Conservation (phyloP, 371 early-diverging fungal genomes). For the Circinella minor region DNA sequence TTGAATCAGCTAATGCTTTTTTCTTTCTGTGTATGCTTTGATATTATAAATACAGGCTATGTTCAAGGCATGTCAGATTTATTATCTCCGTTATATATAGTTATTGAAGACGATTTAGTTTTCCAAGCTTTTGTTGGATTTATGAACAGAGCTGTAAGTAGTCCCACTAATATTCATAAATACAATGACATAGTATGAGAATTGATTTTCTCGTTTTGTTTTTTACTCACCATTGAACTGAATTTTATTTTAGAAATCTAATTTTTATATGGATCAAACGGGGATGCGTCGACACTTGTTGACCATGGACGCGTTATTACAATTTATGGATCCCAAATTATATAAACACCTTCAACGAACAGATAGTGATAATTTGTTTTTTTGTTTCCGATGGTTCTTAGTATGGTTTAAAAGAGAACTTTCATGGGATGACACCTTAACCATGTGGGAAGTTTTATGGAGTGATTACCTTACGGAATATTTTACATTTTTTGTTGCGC, state of each 20-base stretch:
- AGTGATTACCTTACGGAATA: constrained; percentile 80
- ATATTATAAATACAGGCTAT: constrained; percentile 63
- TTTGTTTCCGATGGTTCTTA: constrained; percentile 94
- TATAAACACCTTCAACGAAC: constrained; percentile 78
- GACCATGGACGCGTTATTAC: constrained; percentile 75
- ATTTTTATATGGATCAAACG: constrained; percentile 84
- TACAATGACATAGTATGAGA: neutral
- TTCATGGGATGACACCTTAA: constrained; percentile 76
- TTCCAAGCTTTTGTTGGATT: constrained; percentile 90
- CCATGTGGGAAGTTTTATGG: constrained; percentile 91
- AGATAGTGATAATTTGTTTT: constrained; percentile 88
- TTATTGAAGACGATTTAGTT: constrained; percentile 82
- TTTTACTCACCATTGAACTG: neutral
- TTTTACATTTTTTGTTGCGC: constrained; percentile 88
- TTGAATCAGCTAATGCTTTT: neutral
- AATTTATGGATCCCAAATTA: constrained; percentile 82
- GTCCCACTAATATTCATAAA: neutral
- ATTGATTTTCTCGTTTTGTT: neutral
- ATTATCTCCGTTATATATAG: constrained; percentile 83
- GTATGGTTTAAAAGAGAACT: constrained; percentile 96
- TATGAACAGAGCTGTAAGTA: constrained; percentile 84
- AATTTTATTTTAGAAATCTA: constrained; percentile 57
- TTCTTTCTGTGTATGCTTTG: neutral
- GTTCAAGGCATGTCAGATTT: constrained; percentile 99
- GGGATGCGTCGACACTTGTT: constrained; percentile 89